A percentile compares a stretch with the other conserved stretches of the same genome.
phyloP scores from a whole-genome alignment of 2,329 filamentous ascomycete genomes.

The Pyrenochaeta sp. region DNA sequence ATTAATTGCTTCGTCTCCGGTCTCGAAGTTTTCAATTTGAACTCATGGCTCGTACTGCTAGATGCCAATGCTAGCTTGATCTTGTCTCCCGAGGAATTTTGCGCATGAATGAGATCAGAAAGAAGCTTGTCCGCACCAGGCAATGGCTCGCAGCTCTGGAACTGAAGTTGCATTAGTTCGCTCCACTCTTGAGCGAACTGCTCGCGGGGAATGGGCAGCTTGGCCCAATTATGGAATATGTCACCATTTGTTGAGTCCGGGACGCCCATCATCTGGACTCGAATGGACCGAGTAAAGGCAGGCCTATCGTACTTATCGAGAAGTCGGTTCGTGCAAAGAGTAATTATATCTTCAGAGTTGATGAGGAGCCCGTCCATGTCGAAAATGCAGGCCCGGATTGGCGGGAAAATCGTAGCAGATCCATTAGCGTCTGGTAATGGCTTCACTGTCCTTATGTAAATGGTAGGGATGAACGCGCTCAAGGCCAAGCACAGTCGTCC shows the following conservation, averaged over 20 bases:
- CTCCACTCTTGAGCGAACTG: conserved; percentile 6
- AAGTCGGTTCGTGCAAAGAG: conserved; percentile 8
- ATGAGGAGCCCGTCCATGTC: conserved; percentile 47
- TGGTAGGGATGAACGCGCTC: conserved; percentile 1
- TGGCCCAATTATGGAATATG: conserved; percentile 10
- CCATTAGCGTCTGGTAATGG: conserved; percentile 1
- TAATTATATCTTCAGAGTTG: conserved; percentile 43
- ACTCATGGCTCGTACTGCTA: conserved; percentile 1
- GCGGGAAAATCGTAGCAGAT: conserved; percentile 12
- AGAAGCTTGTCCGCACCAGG: conserved; percentile 9
- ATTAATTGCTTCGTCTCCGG: conserved; percentile 2
- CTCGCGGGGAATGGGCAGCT: conserved; percentile 11
- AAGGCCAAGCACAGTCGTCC: conserved; percentile 1
- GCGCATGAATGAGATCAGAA: conserved; percentile 6
- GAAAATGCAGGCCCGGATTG: conserved; percentile 45
- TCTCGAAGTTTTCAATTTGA: conserved; percentile 5
- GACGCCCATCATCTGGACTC: conserved; percentile 11
- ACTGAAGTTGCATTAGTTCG: conserved; percentile 7
- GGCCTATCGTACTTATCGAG: conserved; percentile 16
- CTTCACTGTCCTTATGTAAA: conserved; percentile 7
- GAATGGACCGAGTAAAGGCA: conserved; percentile 8
- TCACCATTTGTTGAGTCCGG: conserved; percentile 13
- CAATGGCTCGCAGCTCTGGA: conserved; percentile 7
- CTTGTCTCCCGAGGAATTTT: neutral
- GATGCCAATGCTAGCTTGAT: conserved; percentile 7